Percentiles rank a stretch among this genome's conserved stretches.
phyloP scores from a whole-genome alignment of 2,329 filamentous ascomycete genomes.

The Lachnellula suecica region DNA sequence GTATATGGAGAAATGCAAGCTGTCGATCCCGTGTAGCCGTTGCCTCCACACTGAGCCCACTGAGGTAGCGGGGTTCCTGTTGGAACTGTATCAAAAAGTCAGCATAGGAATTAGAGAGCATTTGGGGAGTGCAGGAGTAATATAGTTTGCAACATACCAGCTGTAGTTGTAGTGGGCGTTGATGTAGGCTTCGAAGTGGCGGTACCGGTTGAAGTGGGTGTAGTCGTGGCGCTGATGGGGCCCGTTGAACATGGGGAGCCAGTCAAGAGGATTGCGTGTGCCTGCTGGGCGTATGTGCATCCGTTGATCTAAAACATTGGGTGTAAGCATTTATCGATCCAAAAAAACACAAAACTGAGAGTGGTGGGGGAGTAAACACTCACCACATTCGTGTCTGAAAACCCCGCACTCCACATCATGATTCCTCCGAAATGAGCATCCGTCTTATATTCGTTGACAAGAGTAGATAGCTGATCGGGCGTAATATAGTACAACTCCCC shows the following conservation, averaged over 20 bases:
- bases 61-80: background rate
- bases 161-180: background rate
- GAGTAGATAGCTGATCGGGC: constrained; percentile 31
- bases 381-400: constrained; percentile 37
- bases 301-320: no score
- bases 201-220: background rate
- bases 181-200: constrained; percentile 3
- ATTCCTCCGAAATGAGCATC: constrained; percentile 36
- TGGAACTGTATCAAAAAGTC: background rate
- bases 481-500: constrained; percentile 37
- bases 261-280: constrained; percentile 36
- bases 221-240: background rate
- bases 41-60: constrained; percentile 1
- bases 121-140: no score
- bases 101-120: no score
- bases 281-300: constrained; percentile 42
- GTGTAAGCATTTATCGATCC: no score
- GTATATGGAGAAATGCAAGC: constrained; percentile 6
- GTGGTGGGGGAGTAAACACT: no score
- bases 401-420: constrained; percentile 44
- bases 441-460: constrained; percentile 31
- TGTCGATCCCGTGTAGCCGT: constrained; percentile 3
- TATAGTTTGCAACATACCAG: no score
- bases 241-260: constrained; percentile 29
- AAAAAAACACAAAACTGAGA: no score